Base-by-base conservation (phyloP, 345 rosid genomes). In the Rhodamnia argentea region DNA sequence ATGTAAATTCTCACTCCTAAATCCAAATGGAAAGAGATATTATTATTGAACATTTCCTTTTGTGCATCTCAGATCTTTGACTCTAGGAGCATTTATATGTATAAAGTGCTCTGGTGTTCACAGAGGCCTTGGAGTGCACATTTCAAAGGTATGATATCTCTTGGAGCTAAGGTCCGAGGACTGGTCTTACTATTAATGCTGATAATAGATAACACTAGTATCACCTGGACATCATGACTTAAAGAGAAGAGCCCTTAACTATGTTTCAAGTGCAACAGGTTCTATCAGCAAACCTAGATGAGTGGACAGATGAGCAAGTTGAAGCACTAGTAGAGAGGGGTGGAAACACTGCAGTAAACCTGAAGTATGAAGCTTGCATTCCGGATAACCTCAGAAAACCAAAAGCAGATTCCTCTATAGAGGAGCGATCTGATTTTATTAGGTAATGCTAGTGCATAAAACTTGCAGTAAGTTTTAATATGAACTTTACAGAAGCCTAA, bases 21-120 rank as follows among this genome's bases (percentile, higher is more conserved):
- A 70, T 37, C 24, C 47, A 70, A 70, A 70, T 37, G 78, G 47
- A 70, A 18, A 37, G 24, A 16, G 40, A 70, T 37, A 70, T 70
- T 70, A 70, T 70, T 23, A 52, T 85, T 87, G 83, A 90, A 82
- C 53, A 57, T 58, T n/a, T 86, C 81, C 51, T 86, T 88, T 90
- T 53, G 29, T 89, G 85, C 64, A 78, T 88, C 70, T 88, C 94
- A 97, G 99, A 89, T 97, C 99, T 23, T 64, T 93, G 87, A 96
- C 86, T 84, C 87, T 89, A 23, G 99, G 99, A 89, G 98, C 94
- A 20, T 93, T 94, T 89, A 92, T 97, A 88, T 97, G 99, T 92
- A 97, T 97, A 74, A 97, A 97, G 92, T 97, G 99, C 88, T 96
- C 99, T 84, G 99, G 99, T 86, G 91, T 95, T 56, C 99, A 97